Conservation (phyloP, 225 moss, liverwort and hornwort genomes). For the Bryoerythrophyllum caledonicum region DNA sequence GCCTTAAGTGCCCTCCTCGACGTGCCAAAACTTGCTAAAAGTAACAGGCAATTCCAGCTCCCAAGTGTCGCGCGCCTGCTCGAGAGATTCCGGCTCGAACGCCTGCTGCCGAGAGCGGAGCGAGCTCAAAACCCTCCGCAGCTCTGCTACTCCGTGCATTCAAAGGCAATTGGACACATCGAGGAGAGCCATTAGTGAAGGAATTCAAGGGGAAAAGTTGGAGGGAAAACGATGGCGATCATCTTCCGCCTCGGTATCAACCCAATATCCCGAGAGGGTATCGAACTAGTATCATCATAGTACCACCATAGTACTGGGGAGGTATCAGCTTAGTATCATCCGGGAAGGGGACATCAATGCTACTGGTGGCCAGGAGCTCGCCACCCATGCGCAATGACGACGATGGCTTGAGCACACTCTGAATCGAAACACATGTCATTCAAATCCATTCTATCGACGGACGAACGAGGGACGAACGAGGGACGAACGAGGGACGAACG, state of each 20-base stretch:
- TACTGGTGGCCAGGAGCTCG: slow-evolving; percentile 33
- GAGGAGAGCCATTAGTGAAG: no score
- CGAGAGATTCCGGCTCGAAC: background rate
- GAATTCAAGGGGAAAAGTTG: no score
- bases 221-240: no score
- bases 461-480: background rate
- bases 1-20: background rate
- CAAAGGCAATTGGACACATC: no score
- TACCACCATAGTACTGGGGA: no score
- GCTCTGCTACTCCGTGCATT: no score
- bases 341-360: background rate
- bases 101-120: no score
- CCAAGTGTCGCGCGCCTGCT: background rate
- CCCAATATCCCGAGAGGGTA: no score
- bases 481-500: no score
- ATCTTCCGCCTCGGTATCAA: no score
- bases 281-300: no score
- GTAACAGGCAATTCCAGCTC: background rate
- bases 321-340: background rate
- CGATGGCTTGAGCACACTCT: background rate
- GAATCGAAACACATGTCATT: background rate
- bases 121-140: no score
- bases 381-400: slow-evolving; percentile 36
- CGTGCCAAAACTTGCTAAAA: background rate
- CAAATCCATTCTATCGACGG: background rate